A percentile compares a stretch with the other conserved stretches of the same genome.
phyloP scores from a whole-genome alignment of 208 protist genomes.

The Strigomonas galati region DNA sequence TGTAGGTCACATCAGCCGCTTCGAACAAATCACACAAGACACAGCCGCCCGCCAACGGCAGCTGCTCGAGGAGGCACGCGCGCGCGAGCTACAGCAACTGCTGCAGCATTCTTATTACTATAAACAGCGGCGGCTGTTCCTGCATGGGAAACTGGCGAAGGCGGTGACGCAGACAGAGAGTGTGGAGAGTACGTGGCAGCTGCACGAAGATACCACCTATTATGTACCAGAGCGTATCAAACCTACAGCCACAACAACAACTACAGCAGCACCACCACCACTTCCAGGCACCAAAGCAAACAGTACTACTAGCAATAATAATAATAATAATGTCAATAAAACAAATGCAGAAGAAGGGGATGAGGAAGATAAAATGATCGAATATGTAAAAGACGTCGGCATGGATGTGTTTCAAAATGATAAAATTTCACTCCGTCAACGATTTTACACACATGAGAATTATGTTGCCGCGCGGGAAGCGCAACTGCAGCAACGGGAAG shows the following conservation, averaged over 20 bases:
- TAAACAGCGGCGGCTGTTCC: slow-evolving; percentile 24
- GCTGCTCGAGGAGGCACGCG: slow-evolving; percentile 11
- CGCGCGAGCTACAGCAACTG: slow-evolving; percentile 17
- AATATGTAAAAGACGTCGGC: slow-evolving; percentile 53
- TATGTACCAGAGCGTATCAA: slow-evolving; percentile 16
- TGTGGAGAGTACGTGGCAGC: slow-evolving; percentile 53
- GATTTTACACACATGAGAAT: slow-evolving; percentile 42
- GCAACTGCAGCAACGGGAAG: neutral
- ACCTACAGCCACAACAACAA: no score
- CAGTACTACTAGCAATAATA: no score
- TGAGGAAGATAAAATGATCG: slow-evolving; percentile 58
- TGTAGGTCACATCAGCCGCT: neutral
- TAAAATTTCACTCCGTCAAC: slow-evolving; percentile 53
- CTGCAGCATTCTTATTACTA: slow-evolving; percentile 49
- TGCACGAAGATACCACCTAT: slow-evolving; percentile 50
- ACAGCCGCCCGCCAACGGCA: slow-evolving; percentile 9
- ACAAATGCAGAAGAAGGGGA: slow-evolving; percentile 12
- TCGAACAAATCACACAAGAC: slow-evolving; percentile 8
- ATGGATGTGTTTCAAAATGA: slow-evolving; percentile 53
- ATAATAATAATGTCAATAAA: no score
- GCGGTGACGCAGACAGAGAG: slow-evolving; percentile 36
- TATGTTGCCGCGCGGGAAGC: slow-evolving; percentile 27
- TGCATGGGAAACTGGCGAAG: slow-evolving; percentile 29
- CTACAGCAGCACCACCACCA: no score
- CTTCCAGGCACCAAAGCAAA: no score